Evolutionary conservation across 805 yeast species (phyloP), one percentile per base, ranked within the genome.

Genomic region (Wickerhamiella bombiphila): DNA sequence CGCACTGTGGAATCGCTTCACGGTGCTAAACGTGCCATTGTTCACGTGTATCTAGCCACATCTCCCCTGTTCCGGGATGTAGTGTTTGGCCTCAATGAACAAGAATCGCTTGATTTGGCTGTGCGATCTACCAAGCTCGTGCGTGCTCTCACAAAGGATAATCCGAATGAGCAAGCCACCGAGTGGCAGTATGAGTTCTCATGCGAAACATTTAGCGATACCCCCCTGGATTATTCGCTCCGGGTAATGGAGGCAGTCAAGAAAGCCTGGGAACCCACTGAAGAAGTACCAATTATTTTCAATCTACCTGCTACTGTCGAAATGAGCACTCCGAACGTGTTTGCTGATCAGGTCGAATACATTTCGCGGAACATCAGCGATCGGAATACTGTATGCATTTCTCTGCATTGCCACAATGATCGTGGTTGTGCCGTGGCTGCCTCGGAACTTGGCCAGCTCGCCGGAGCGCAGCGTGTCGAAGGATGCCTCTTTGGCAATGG

Each of bases 341-440:
- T 76, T 52, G 93, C 93, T 30, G 93, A 80, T 55, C 91, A 79
- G 64, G 74, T 80, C 42, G 93, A 80, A 63, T 78, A 69, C 56
- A 80, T 80, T 50, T 54, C 72, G 34, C 70, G 69, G 13, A 60
- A 71, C 43, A 70, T 80, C 39, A 49, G 70, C 34, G 70, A 79
- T 45, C 71, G 93, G 46, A 80, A 77, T 40, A 75, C 67, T 46
- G 70, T 80, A 18, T 73, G 81, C 49, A 70, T 80, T 36, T 79
- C 91, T 11, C 68, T 80, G 39, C 93, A 80, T 56, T 80, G 83
- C 22, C 93, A 80, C 59, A 80, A 80, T 49, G 91, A 80, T 59
- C 69, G 93, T 52, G 93, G 93, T 17, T 79, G 88, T 56, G 86
- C 80, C 11, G 86, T 80, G n/a, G 91, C 88, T 8, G 91, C 91